phyloP scores from a whole-genome alignment of 352 stramenopile genomes.

The Globisporangium uncinulatum region DNA sequence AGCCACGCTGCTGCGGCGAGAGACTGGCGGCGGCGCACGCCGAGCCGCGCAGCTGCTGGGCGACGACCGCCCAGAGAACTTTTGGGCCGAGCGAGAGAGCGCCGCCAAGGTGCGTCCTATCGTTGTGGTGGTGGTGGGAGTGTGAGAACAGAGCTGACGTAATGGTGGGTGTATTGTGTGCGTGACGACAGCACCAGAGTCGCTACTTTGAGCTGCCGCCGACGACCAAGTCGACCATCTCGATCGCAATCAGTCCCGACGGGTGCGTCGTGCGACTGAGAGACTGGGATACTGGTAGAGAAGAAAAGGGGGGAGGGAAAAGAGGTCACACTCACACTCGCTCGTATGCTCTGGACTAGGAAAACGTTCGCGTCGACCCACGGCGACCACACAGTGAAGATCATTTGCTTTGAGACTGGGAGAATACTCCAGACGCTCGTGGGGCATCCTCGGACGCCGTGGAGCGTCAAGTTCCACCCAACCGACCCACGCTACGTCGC shows the following conservation, averaged over 20 bases:
- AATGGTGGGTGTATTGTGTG: too few species aligned
- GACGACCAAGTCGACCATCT: constrained; percentile 86
- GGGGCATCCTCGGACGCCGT: constrained; percentile 86
- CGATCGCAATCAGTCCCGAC: constrained; percentile 83
- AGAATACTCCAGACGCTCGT: constrained; percentile 84
- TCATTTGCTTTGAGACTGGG: constrained; percentile 90
- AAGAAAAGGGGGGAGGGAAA: background rate
- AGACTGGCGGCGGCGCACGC: constrained; percentile 33
- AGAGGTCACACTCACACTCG: background rate
- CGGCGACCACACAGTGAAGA: constrained; percentile 98
- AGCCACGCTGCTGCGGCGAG: constrained; percentile 48
- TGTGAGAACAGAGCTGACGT: too few species aligned
- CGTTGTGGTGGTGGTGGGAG: background rate
- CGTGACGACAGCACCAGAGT: constrained; percentile 60
- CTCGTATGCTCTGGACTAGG: constrained; percentile 16
- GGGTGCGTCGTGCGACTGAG: constrained; percentile 29
- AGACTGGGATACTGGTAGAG: background rate
- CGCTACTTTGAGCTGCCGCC: constrained; percentile 81
- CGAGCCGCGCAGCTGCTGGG: constrained; percentile 38
- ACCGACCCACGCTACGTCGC: constrained; percentile 91
- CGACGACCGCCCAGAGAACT: constrained; percentile 56
- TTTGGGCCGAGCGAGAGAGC: constrained; percentile 78
- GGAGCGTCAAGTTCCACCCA: constrained; percentile 99
- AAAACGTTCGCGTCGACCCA: constrained; percentile 96
- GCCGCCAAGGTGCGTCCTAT: constrained; percentile 48